Evolutionary conservation across 2,329 filamentous ascomycete species (phyloP).

Genomic region (Septoria petroselini): DNA sequence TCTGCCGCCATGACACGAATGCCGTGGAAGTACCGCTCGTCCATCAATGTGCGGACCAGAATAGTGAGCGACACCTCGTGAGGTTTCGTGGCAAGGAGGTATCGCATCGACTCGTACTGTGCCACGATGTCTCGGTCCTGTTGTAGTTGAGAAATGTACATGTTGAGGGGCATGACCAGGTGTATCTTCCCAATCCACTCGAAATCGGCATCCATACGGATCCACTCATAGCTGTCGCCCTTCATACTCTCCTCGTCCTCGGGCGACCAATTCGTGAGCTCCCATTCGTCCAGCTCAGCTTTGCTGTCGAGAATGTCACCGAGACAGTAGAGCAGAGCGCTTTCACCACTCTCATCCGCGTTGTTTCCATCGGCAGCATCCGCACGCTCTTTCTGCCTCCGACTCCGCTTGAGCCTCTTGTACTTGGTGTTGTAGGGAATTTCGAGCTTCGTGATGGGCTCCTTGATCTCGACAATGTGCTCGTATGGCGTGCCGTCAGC

Average conservation of each 20-base stretch:
- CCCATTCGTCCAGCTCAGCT: constrained; percentile 81
- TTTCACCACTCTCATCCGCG: constrained; percentile 55
- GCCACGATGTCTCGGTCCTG: constrained; percentile 96
- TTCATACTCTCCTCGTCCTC: constrained; percentile 91
- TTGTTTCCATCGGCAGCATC: constrained; percentile 60
- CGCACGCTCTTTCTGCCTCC: constrained; percentile 74
- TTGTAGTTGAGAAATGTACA: constrained; percentile 96
- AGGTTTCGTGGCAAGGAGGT: constrained; percentile 46
- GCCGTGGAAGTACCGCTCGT: constrained; percentile 87
- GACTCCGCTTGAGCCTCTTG: constrained; percentile 88
- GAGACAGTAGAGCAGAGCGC: constrained; percentile 83
- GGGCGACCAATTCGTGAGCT: constrained; percentile 80
- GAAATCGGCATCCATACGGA: constrained; percentile 95
- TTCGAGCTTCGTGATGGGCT: constrained; percentile 79
- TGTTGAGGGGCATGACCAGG: constrained; percentile 83
- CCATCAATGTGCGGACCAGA: constrained; percentile 82
- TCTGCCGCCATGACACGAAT: constrained; percentile 83
- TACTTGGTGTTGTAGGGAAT: constrained; percentile 99
- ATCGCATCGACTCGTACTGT: constrained; percentile 54
- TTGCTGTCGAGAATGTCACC: constrained; percentile 83
- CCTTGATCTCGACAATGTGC: constrained; percentile 93
- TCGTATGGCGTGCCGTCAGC: constrained; percentile 97
- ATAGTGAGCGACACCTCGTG: constrained; percentile 86
- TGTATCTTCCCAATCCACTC: constrained; percentile 92
- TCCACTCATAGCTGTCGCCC: constrained; percentile 97